Percentiles rank a stretch among this genome's conserved stretches.
These are phyloP conservation scores for Trichoderma cornu-damae DNA, from an alignment of 2,329 filamentous ascomycete genomes.

Conservation along the genomic window DNA sequence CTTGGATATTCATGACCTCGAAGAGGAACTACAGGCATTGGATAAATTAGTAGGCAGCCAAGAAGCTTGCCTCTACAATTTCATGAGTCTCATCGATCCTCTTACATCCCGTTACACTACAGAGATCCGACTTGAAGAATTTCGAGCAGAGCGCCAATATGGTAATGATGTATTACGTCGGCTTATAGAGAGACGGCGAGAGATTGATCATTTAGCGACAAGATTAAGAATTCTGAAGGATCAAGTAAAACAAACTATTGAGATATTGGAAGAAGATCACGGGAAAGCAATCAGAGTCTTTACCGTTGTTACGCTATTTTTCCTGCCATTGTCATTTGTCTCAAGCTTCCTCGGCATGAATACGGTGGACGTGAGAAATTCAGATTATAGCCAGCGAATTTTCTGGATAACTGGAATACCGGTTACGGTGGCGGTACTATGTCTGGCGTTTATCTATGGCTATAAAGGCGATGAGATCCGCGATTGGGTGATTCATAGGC, in stretches of 20 bases:
- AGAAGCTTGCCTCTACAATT: background rate
- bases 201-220: background rate
- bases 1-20: conserved; percentile 21
- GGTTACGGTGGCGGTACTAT: background rate
- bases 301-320: conserved; percentile 41
- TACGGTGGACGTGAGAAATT: conserved; percentile 39
- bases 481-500: background rate
- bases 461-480: background rate
- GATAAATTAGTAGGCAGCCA: conserved; percentile 12
- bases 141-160: background rate
- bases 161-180: background rate
- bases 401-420: conserved; percentile 40
- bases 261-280: conserved; percentile 29
- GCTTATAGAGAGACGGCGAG: background rate
- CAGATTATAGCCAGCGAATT: conserved; percentile 34
- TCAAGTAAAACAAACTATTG: conserved; percentile 22
- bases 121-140: background rate
- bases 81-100: background rate
- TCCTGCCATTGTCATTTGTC: conserved; percentile 24
- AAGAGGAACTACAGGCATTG: conserved; percentile 23
- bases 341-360: conserved; percentile 42
- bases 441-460: background rate
- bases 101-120: background rate
- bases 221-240: conserved; percentile 19
- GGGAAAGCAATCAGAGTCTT: conserved; percentile 34